Evolutionary conservation across 805 yeast species (phyloP).

Genomic region (Phaffomyces thermotolerans): DNA sequence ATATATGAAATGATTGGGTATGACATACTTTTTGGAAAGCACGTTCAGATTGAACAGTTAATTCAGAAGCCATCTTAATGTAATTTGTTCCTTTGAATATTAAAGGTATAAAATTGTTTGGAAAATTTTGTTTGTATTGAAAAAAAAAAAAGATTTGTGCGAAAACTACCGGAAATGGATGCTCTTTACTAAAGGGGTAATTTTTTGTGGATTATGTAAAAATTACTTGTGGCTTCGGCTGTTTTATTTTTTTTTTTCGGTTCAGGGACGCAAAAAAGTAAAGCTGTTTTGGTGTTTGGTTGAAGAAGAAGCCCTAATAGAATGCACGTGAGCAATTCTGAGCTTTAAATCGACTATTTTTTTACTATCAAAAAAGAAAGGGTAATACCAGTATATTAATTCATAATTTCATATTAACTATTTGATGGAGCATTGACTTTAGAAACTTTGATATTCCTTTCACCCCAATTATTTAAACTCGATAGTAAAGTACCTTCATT

Average conservation of each 20-base stretch:
- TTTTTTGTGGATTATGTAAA: background rate
- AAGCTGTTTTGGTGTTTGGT: too few relatives aligned
- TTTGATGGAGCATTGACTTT: conserved; percentile 55
- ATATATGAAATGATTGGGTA: background rate
- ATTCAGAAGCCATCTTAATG: conserved; percentile 93
- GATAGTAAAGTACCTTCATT: conserved; percentile 45
- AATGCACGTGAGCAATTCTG: too few relatives aligned
- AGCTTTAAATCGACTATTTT: too few relatives aligned
- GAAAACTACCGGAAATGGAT: background rate
- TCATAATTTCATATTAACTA: conserved; percentile 7
- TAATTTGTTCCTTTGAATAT: conserved; percentile 3
- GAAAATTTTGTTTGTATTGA: background rate
- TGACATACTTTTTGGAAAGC: conserved; percentile 99
- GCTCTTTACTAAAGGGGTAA: background rate
- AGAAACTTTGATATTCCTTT: conserved; percentile 39
- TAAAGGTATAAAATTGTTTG: background rate
- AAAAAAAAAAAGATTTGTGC: conserved; percentile 1
- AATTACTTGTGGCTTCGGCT: too few relatives aligned
- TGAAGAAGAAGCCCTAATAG: too few relatives aligned
- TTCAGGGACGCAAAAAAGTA: too few relatives aligned
- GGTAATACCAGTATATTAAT: background rate
- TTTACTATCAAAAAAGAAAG: too few relatives aligned
- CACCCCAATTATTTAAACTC: conserved; percentile 57
- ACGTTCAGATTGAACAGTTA: conserved; percentile 99
- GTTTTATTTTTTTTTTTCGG: too few relatives aligned